Evolutionary conservation across 164 flowering plant species (phyloP).

Genomic region (Sextonia rubra): DNA sequence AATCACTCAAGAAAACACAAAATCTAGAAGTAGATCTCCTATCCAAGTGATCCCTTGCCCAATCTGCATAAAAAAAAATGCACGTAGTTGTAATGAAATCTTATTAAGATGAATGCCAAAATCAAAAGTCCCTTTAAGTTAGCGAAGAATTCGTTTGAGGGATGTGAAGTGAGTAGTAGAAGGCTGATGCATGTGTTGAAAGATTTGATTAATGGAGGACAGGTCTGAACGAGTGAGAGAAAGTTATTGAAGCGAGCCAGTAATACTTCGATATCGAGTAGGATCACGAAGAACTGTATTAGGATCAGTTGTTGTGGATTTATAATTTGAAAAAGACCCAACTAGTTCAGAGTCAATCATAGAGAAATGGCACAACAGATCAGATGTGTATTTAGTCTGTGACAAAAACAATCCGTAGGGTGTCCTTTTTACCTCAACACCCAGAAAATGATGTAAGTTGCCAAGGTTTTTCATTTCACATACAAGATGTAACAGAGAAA

Average conservation of each 20-base stretch:
- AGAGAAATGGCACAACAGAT: not conserved
- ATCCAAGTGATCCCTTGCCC: not conserved
- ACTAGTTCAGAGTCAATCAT: not conserved
- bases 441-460: not conserved
- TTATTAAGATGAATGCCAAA: not conserved
- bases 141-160: not conserved
- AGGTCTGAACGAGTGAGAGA: not conserved
- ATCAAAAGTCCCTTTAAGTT: not conserved
- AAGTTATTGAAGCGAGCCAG: not conserved
- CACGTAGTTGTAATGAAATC: not conserved
- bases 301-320: too few species aligned
- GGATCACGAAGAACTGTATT: not conserved
- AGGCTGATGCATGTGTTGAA: not conserved
- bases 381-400: not conserved
- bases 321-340: too few species aligned
- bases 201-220: not conserved
- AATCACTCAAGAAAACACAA: not conserved
- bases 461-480: not conserved
- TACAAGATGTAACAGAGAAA: not conserved
- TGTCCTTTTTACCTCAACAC: not conserved
- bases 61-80: too few species aligned
- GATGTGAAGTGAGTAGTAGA: not conserved
- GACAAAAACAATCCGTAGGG: not conserved
- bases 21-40: not conserved
- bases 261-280: not conserved